Evolutionary conservation across 495 filamentous ascomycete genomes (phyloP).

Genomic region (Oidiodendron maius): DNA sequence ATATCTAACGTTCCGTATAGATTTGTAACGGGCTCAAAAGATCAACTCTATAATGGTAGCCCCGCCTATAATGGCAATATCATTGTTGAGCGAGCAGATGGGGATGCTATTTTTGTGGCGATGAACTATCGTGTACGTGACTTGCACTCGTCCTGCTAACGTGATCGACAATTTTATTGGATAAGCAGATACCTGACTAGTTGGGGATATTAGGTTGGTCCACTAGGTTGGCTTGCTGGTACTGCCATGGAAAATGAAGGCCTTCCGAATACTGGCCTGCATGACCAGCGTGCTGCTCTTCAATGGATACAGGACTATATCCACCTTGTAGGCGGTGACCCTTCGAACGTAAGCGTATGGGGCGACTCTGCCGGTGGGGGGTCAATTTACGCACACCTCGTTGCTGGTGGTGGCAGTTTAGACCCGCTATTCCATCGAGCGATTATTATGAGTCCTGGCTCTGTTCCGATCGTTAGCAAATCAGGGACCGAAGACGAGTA

Average conservation of each 20-base stretch:
- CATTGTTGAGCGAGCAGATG: conserved; percentile 40
- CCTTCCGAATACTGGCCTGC: conserved; percentile 55
- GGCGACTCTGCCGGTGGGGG: conserved; percentile 68
- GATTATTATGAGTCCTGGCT: conserved; percentile 19
- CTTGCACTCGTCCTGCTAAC: no score
- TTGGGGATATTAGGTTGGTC: conserved; percentile 20
- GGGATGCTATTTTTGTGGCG: conserved; percentile 47
- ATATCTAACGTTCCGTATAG: conserved; percentile 25
- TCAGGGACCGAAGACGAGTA: background rate
- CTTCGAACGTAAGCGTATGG: conserved; percentile 55
- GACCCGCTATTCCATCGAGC: conserved; percentile 18
- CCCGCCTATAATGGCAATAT: conserved; percentile 44
- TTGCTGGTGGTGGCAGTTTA: conserved; percentile 36
- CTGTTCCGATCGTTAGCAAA: background rate
- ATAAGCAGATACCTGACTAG: no score
- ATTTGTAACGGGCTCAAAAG: conserved; percentile 39
- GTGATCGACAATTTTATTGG: no score
- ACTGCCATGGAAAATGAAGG: conserved; percentile 40
- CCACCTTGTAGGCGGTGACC: conserved; percentile 63
- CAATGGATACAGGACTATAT: conserved; percentile 69
- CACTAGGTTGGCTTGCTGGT: conserved; percentile 46
- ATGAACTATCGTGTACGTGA: conserved; percentile 51
- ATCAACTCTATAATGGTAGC: no score
- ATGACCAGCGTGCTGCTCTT: conserved; percentile 61
- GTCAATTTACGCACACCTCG: conserved; percentile 59